These are phyloP conservation scores for Umbelopsis vinacea DNA, from an alignment of 192 early-diverging fungal species.

Conservation along the genomic window DNA sequence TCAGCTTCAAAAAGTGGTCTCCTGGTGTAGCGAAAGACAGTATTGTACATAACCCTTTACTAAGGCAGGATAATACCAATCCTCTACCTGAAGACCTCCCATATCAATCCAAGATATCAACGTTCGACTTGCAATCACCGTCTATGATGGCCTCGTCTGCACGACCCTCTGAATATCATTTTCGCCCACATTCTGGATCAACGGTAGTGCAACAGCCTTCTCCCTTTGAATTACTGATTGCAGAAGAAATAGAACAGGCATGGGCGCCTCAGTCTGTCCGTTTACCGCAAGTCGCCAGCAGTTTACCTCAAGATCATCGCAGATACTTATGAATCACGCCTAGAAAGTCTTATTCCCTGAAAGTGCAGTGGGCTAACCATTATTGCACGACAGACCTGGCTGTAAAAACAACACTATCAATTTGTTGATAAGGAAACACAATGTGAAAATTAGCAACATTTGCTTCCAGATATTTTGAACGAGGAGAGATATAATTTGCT, in stretches of 20 bases:
- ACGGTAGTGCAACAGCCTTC: not conserved
- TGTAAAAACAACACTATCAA: too few relatives aligned
- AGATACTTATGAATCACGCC: not conserved
- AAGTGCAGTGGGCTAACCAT: too few relatives aligned
- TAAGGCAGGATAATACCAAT: not conserved
- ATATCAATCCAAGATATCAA: not conserved
- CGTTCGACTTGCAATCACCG: not conserved
- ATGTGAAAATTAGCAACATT: not conserved
- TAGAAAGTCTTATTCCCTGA: not conserved
- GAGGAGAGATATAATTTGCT: not conserved
- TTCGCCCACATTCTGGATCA: not conserved
- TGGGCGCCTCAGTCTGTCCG: constrained; percentile 6
- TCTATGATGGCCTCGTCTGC: not conserved
- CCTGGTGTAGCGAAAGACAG: not conserved
- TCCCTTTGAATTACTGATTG: constrained; percentile 5
- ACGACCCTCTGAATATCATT: constrained; percentile 12
- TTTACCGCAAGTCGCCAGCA: not conserved
- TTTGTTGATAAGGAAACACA: not conserved
- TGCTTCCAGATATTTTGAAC: not conserved
- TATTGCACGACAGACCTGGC: too few relatives aligned
- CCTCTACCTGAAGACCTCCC: constrained; percentile 1
- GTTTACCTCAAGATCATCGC: not conserved
- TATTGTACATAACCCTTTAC: not conserved
- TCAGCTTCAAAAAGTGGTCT: not conserved
- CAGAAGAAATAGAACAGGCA: constrained; percentile 18